Percentiles rank a stretch among this genome's conserved stretches.
Conservation (phyloP, 2,329 filamentous ascomycete genomes). For the Fusarium floridanum region DNA sequence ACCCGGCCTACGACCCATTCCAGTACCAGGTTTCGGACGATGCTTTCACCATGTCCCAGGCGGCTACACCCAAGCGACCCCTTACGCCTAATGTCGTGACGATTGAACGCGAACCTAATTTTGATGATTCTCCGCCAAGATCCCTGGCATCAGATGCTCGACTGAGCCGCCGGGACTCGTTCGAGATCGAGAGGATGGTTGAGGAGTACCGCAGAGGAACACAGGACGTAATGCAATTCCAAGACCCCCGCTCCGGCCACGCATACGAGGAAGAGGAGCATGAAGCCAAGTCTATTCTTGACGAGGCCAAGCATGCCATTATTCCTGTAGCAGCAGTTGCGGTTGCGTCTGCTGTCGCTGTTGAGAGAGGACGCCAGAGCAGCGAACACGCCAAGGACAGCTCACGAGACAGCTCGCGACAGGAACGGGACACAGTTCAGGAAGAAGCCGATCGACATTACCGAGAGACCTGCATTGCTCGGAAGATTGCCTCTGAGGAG, state of each 20-base stretch:
- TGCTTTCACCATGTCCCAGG: slow-evolving; percentile 62
- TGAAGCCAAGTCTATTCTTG: slow-evolving; percentile 59
- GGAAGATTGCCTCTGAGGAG: slow-evolving; percentile 66
- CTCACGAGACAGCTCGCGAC: slow-evolving; percentile 52
- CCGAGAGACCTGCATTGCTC: slow-evolving; percentile 66
- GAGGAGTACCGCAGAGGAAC: slow-evolving; percentile 47
- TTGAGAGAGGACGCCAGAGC: slow-evolving; percentile 53
- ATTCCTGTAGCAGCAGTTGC: slow-evolving; percentile 62
- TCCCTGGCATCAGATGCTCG: slow-evolving; percentile 50
- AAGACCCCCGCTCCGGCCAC: slow-evolving; percentile 38
- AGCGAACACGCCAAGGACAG: not conserved
- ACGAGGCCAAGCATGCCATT: slow-evolving; percentile 62
- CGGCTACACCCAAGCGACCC: slow-evolving; percentile 56
- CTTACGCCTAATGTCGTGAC: slow-evolving; percentile 66
- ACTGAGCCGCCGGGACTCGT: slow-evolving; percentile 64
- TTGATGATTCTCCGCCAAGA: slow-evolving; percentile 54
- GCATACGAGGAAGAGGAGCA: slow-evolving; percentile 56
- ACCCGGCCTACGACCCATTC: slow-evolving; percentile 66
- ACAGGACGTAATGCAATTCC: slow-evolving; percentile 29
- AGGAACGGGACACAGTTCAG: slow-evolving; percentile 61
- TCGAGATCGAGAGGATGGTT: slow-evolving; percentile 57
- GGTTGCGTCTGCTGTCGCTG: slow-evolving; percentile 61
- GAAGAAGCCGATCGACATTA: slow-evolving; percentile 71
- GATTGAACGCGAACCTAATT: slow-evolving; percentile 66
- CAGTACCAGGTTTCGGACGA: slow-evolving; percentile 68